phyloP scores from a whole-genome alignment of 331 rosid genomes.

The Quercus phellos region DNA sequence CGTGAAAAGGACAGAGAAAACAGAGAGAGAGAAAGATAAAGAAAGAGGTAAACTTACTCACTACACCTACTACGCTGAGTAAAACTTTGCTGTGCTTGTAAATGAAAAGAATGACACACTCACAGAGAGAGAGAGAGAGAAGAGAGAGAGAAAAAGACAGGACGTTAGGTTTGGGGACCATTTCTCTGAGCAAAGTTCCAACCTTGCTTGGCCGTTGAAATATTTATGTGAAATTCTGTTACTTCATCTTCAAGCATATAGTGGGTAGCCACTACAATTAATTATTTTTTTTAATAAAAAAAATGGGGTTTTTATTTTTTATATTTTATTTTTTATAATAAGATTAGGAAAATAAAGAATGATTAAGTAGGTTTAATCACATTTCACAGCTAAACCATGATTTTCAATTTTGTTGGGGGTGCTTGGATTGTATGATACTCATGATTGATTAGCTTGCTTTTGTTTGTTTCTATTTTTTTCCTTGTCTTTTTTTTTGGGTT shows the following conservation, averaged over 20 bases:
- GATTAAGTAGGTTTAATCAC: constrained; percentile 27
- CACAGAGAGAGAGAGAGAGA: neutral
- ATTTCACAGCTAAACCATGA: constrained; percentile 22
- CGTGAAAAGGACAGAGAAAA: constrained; percentile 29
- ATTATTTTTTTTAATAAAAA: constrained; percentile 26
- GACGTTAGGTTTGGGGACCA: constrained; percentile 41
- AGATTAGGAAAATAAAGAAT: constrained; percentile 41
- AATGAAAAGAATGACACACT: neutral
- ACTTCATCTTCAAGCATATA: constrained; percentile 62
- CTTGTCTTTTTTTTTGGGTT: constrained; percentile 25
- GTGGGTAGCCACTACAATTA: constrained; percentile 45
- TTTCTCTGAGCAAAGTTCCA: constrained; percentile 20
- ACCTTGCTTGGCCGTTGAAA: constrained; percentile 19
- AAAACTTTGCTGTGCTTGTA: neutral
- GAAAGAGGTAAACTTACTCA: neutral
- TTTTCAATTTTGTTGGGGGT: constrained; percentile 23
- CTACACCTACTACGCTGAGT: constrained; percentile 1
- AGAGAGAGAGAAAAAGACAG: constrained; percentile 30
- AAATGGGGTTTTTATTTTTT: too few species aligned
- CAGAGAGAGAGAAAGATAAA: constrained; percentile 5
- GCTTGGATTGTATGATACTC: constrained; percentile 39
- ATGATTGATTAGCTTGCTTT: constrained; percentile 37
- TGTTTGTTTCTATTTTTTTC: constrained; percentile 41
- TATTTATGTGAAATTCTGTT: constrained; percentile 29
- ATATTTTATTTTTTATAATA: too few species aligned